These are phyloP conservation scores for Plasmodium cynomolgi DNA, from an alignment of 169 alveolate genomes.

Conservation along the genomic window DNA sequence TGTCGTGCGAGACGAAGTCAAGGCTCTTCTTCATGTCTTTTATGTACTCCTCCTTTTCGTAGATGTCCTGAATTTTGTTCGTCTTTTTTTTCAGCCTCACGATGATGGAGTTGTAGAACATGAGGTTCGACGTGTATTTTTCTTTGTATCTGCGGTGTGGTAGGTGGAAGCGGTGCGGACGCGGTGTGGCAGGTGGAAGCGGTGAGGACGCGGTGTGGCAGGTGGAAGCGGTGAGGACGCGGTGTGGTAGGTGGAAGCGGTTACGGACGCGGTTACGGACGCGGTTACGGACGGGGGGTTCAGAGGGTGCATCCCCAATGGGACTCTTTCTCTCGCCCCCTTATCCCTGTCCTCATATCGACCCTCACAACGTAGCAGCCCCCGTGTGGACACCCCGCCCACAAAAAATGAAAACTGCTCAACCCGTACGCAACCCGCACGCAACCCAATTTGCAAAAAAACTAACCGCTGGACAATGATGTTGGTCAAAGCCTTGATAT, in stretches of 20 bases:
- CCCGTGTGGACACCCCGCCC: neutral
- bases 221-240: too few relatives aligned
- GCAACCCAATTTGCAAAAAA: neutral
- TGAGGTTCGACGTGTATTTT: conserved; percentile 61
- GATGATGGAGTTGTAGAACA: conserved; percentile 70
- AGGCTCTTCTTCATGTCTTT: conserved; percentile 72
- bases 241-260: too few relatives aligned
- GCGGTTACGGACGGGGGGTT: too few relatives aligned
- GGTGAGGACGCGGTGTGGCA: too few relatives aligned
- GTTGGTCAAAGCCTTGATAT: conserved; percentile 48
- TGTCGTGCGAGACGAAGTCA: conserved; percentile 60
- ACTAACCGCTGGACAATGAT: conserved; percentile 67
- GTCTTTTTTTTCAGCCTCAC: conserved; percentile 67
- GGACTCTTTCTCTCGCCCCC: neutral
- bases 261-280: too few relatives aligned
- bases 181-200: neutral
- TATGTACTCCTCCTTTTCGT: conserved; percentile 72
- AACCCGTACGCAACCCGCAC: neutral
- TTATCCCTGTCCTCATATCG: neutral
- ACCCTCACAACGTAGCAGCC: neutral
- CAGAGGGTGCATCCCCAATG: neutral
- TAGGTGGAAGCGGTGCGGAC: neutral
- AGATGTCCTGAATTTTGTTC: conserved; percentile 57
- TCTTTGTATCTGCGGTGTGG: conserved; percentile 43
- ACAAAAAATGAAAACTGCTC: neutral